Evolutionary conservation across 2,329 filamentous ascomycete genomes (phyloP), one percentile per base, ranked within the genome.

Genomic region (Apiospora malaysiana): DNA sequence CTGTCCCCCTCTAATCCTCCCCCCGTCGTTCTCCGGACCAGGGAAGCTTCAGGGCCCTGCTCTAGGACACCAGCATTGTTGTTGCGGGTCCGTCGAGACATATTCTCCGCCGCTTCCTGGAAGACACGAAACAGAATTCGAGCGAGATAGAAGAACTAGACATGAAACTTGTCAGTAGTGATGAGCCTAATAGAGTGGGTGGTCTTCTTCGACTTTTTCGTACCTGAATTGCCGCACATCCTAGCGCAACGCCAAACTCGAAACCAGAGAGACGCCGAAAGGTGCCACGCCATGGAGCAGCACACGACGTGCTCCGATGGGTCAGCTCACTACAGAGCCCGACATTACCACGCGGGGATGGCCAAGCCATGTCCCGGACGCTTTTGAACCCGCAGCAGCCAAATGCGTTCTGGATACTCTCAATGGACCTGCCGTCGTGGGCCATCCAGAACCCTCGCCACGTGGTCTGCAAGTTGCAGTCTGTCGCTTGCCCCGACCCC

Each of bases 351-450:
- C 69, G 72, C 47, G 68, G 68, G 0, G 69, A 73, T 0, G 92
- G 92, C 83, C 86, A 93, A 0, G 88, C 86, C 74, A 87, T 88
- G 76, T 94, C 91, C 42, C 77, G 79, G 40, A 88, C 77, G 5
- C 83, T 85, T 70, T 84, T 84, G 45, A 93, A 83, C 0, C 92
- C 92, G 74, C 92, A 94, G 81, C 92, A 94, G 9, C 86, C 77
- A 43, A 93, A 86, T 0, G 85, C 79, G 76, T 94, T 89, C 76
- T 94, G 92, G 68, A 94, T 91, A 1, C 81, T 79, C 56, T 85
- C 82, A 70, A 94, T 86, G 1, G 83, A 79, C 0, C 74, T 73
- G 6, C 77, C 75, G 70, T 92, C 83, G 72, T 90, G 88, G 0
- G 76, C 74, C 0, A 74, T 78, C 75, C 84, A 93, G 71, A 93